These are phyloP conservation scores for Phytophthora sp. DNA, from an alignment of 352 stramenopile genomes.

Conservation along the genomic window DNA sequence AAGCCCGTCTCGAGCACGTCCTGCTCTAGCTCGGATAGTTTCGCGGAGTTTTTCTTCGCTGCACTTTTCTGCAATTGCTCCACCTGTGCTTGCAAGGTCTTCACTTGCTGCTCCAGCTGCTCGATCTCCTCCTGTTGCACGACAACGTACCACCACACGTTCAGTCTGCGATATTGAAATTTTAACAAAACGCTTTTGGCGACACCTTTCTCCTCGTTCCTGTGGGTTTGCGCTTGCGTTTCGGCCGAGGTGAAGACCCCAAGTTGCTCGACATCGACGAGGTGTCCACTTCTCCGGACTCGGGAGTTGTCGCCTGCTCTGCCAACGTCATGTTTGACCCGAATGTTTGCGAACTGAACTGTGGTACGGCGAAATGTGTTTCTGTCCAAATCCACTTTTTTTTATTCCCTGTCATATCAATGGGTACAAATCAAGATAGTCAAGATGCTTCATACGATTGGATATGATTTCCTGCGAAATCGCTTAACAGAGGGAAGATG, in stretches of 20 bases:
- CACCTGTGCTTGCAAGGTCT: conserved; percentile 16
- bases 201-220: conserved; percentile 21
- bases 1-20: conserved; percentile 20
- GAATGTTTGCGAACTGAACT: too few relatives aligned
- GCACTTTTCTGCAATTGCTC: conserved; percentile 4
- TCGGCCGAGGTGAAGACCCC: neutral
- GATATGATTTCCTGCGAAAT: too few relatives aligned
- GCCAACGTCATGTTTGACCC: neutral
- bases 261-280: neutral
- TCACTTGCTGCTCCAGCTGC: conserved; percentile 15
- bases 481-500: too few relatives aligned
- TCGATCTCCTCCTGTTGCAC: conserved; percentile 26
- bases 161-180: neutral
- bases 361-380: too few relatives aligned
- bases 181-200: too few relatives aligned
- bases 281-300: neutral
- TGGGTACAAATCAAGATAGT: too few relatives aligned
- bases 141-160: neutral
- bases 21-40: conserved; percentile 9
- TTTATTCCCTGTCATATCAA: too few relatives aligned
- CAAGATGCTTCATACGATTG: too few relatives aligned
- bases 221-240: conserved; percentile 21
- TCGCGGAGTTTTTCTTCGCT: neutral
- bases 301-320: neutral
- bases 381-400: too few relatives aligned